Evolutionary conservation across 495 filamentous ascomycete genomes (phyloP), one percentile per base, ranked within the genome.

Genomic region (Parachaetomium inaequale): DNA sequence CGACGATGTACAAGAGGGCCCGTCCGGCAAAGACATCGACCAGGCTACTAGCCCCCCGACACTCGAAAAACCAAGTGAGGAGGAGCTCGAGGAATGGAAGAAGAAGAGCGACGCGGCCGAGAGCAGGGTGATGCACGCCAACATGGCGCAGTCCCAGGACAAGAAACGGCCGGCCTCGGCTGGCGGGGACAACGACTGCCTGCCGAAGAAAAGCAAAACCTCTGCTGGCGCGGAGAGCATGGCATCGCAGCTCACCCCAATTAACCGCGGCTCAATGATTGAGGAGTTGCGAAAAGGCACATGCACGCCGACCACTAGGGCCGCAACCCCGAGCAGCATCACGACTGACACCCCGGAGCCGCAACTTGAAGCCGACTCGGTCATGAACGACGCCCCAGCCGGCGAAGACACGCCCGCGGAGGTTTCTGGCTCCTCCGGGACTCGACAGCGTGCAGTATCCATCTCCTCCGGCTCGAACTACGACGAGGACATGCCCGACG

Each of bases 1-100:
- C 4, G 70, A 67, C 6, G 49, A 64, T 10, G 58, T 63, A n/a
- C 63, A 56, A 1, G 64, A 66, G 31, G 62, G 3, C 0, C 45
- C 53, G 3, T 26, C 36, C 15, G 21, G 43, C 17, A 28, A 66
- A 3, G 6, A 6, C 14, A 3, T 32, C 11, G 26, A 10, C 1
- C 12, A 19, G 4, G 15, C 17, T 21, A 23, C 5, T 15, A 4
- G 4, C 4, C 17, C 5, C 4, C 64, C 60, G 1, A 25, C 45
- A 12, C 46, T 67, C 0, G 55, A 55, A 2, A 67, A 58, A 26
- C 51, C 58, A 19, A 49, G 51, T 4, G 50, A 62, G 3, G 52
- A 59, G 19, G 65, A 67, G 31, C 43, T 56, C 14, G 15, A 34
- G 23, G 28, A 31, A 17, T 50, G 59, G 51, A 59, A 42, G 32